These are phyloP conservation scores for Cladosporium oxysporum DNA, from an alignment of 2,329 filamentous ascomycete species.

Conservation along the genomic window DNA sequence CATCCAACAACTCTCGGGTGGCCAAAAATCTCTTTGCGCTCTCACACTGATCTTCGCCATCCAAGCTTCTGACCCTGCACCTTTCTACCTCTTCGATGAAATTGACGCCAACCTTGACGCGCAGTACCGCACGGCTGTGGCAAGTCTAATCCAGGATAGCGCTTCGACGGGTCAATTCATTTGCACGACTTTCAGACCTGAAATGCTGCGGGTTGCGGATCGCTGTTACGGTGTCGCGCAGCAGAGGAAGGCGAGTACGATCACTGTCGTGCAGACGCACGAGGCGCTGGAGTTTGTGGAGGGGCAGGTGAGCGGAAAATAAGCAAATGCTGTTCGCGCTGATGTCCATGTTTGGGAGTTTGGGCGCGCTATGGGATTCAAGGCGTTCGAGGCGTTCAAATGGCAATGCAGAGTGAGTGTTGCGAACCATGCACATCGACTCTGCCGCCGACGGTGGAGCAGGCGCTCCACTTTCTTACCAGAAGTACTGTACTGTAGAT, in stretches of 20 bases:
- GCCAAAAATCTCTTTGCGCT: slow-evolving; percentile 92
- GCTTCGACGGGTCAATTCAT: slow-evolving; percentile 75
- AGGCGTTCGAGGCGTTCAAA: neutral
- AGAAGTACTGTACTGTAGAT: neutral
- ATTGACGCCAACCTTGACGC: slow-evolving; percentile 98
- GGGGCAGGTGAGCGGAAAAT: slow-evolving; percentile 62
- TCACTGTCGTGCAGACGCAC: slow-evolving; percentile 84
- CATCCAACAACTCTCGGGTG: slow-evolving; percentile 94
- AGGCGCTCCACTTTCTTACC: neutral
- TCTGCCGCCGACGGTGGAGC: neutral
- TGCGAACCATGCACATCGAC: neutral
- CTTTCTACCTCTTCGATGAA: slow-evolving; percentile 99
- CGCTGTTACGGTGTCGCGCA: slow-evolving; percentile 98
- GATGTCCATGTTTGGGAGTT: neutral
- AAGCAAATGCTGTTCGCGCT: neutral
- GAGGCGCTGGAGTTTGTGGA: slow-evolving; percentile 94
- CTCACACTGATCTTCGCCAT: slow-evolving; percentile 99
- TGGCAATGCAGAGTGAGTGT: neutral
- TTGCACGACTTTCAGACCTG: slow-evolving; percentile 96
- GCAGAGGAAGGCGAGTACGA: slow-evolving; percentile 86
- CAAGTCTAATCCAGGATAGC: slow-evolving; percentile 72
- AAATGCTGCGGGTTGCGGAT: slow-evolving; percentile 93
- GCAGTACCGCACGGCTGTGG: slow-evolving; percentile 95
- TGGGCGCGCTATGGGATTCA: neutral
- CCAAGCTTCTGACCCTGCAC: slow-evolving; percentile 93